phyloP scores from a whole-genome alignment of 305 asterid species.

The Fraxinus xanthoxyloides region DNA sequence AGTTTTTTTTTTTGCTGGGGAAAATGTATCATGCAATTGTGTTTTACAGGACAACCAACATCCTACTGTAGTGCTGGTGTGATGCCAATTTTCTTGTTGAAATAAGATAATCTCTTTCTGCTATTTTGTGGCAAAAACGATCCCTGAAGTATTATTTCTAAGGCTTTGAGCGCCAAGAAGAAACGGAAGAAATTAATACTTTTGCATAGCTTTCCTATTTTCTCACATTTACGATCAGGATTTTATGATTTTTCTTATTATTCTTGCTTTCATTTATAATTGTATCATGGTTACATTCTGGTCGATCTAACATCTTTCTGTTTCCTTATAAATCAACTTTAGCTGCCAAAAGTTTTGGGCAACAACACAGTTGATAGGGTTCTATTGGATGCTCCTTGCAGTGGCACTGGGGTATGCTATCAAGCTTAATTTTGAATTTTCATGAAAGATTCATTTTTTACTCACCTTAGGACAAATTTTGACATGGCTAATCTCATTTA shows the following conservation, averaged over 20 bases:
- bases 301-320: not conserved
- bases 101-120: not conserved
- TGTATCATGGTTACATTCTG: not conserved
- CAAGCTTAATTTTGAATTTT: conserved; percentile 11
- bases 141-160: not conserved
- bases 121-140: not conserved
- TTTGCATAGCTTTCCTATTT: not conserved
- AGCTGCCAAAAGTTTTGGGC: conserved; percentile 91
- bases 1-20: not conserved
- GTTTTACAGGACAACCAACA: not conserved
- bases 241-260: not conserved
- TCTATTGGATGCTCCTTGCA: conserved; percentile 97
- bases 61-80: not conserved
- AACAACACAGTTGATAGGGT: conserved; percentile 75
- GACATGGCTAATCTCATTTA: not conserved
- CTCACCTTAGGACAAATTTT: not conserved
- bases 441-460: conserved; percentile 14
- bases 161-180: not conserved
- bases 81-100: not conserved
- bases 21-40: not conserved
- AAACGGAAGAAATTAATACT: not conserved
- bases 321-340: conserved; percentile 28
- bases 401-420: conserved; percentile 90
- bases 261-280: not conserved
- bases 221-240: not conserved